Conservation (phyloP, 2,329 filamentous ascomycete species). For the Cercospora zeae-maydis region DNA sequence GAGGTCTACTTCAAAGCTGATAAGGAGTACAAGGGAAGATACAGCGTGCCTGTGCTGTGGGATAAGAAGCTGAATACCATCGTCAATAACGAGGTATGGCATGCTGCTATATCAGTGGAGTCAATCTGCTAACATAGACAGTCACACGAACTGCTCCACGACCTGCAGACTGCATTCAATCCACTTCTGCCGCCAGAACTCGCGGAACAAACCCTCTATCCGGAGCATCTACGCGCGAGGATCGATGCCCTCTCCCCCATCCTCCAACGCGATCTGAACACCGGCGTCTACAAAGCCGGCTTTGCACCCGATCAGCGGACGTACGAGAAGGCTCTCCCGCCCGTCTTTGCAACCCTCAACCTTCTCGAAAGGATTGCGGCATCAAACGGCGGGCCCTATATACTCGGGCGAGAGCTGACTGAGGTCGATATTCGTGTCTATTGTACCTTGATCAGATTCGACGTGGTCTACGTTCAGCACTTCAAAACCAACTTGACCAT, state of each 20-base stretch:
- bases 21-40: constrained; percentile 57
- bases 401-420: constrained; percentile 55
- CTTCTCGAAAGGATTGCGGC: constrained; percentile 52
- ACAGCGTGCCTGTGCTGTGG: constrained; percentile 61
- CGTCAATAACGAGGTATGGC: constrained; percentile 56
- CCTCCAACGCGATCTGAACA: constrained; percentile 56
- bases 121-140: neutral
- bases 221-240: constrained; percentile 43
- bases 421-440: constrained; percentile 59
- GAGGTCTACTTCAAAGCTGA: constrained; percentile 62
- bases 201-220: constrained; percentile 52
- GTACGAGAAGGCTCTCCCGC: constrained; percentile 54
- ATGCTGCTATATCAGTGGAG: neutral
- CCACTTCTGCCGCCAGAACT: constrained; percentile 44
- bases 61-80: constrained; percentile 55
- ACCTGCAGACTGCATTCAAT: constrained; percentile 57
- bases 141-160: constrained; percentile 55
- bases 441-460: constrained; percentile 57
- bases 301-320: constrained; percentile 55
- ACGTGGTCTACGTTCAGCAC: constrained; percentile 61
- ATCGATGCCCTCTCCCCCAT: constrained; percentile 55
- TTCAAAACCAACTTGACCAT: constrained; percentile 64
- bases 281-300: constrained; percentile 58
- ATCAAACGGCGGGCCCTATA: constrained; percentile 51
- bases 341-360: constrained; percentile 59